Conservation (phyloP, 768 basidiomycete genomes). For the Lentinula aciculospora region DNA sequence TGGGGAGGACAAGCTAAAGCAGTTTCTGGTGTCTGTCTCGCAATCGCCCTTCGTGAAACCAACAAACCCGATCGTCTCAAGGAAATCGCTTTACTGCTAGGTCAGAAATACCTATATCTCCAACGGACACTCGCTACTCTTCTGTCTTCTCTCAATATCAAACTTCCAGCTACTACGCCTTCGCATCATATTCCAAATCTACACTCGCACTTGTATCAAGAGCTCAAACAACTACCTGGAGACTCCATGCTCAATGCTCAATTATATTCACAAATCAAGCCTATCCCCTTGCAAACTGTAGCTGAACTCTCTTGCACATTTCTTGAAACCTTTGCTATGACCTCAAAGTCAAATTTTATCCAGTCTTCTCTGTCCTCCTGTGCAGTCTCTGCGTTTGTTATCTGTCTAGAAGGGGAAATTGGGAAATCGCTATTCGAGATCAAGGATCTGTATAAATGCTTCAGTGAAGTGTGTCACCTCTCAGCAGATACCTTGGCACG, state of each 20-base stretch:
- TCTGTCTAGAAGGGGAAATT: background rate
- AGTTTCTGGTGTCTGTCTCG: background rate
- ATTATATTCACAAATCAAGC: background rate
- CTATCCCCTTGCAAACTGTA: background rate
- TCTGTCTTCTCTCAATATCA: background rate
- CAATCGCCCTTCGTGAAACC: background rate
- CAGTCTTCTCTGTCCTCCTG: background rate
- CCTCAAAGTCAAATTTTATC: background rate
- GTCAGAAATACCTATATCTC: background rate
- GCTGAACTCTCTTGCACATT: background rate
- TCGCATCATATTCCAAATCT: background rate
- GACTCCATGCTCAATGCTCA: background rate
- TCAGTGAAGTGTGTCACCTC: background rate
- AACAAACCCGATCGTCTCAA: constrained; percentile 1
- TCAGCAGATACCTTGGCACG: background rate
- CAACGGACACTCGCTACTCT: background rate
- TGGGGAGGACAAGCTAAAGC: background rate
- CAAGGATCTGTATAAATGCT: background rate
- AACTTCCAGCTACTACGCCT: background rate
- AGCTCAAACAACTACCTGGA: background rate
- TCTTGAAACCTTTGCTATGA: background rate
- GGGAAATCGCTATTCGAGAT: background rate
- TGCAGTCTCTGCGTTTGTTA: background rate
- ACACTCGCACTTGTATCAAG: background rate
- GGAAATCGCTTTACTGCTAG: background rate